Percentiles rank a stretch among this genome's conserved stretches.
Evolutionary conservation across 1,284 basidiomycete species (phyloP).

Genomic region (Crocinoboletus sp.): DNA sequence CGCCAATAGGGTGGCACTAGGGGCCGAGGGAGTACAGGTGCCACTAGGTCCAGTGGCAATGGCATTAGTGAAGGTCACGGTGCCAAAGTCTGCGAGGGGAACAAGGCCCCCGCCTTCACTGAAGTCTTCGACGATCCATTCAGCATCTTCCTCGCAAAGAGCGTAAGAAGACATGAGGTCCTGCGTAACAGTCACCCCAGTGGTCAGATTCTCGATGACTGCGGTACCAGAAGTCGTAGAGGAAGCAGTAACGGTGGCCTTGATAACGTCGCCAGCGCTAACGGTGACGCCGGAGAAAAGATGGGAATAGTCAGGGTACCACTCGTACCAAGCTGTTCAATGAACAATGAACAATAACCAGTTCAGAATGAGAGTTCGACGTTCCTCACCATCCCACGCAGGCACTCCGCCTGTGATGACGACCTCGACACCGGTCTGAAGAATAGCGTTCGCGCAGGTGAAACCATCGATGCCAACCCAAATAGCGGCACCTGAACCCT

Average conservation of each 20-base stretch:
- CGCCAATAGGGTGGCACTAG: constrained; percentile 9
- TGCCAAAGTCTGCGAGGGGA: constrained; percentile 18
- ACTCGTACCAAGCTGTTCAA: constrained; percentile 22
- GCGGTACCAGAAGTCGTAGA: constrained; percentile 19
- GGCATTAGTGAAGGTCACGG: constrained; percentile 15
- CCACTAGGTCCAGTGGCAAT: constrained; percentile 9
- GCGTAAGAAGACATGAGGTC: constrained; percentile 11
- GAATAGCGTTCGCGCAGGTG: constrained; percentile 10
- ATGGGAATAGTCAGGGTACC: constrained; percentile 13
- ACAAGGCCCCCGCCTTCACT: neutral
- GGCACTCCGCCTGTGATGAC: neutral
- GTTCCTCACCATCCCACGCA: constrained; percentile 15
- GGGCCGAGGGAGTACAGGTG: constrained; percentile 14
- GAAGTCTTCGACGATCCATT: constrained; percentile 28
- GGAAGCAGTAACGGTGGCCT: constrained; percentile 12
- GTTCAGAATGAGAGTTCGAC: neutral
- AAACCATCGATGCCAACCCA: constrained; percentile 26
- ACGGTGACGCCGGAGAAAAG: constrained; percentile 17
- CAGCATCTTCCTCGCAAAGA: constrained; percentile 20
- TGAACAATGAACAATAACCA: neutral
- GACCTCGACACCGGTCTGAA: constrained; percentile 25
- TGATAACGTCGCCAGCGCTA: constrained; percentile 13
- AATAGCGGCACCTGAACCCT: no score
- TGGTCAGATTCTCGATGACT: constrained; percentile 18
- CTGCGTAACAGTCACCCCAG: constrained; percentile 1